Conservation (phyloP, 2,329 filamentous ascomycete genomes). For the Venturia effusa region DNA sequence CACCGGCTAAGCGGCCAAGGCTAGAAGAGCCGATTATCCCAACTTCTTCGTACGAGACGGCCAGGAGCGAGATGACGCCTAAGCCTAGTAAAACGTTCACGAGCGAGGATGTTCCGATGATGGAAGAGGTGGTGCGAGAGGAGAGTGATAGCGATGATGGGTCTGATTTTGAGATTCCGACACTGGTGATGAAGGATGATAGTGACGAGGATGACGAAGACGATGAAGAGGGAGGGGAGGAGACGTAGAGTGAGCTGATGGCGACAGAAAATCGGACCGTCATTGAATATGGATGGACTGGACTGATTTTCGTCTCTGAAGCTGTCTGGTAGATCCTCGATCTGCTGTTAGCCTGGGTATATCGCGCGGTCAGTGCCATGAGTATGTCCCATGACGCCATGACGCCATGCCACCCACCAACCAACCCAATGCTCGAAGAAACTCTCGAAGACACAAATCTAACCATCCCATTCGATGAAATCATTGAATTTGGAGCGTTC, state of each 20-base stretch:
- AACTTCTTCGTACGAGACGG: not conserved
- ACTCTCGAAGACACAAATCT: too few species aligned
- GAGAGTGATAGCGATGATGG: slow-evolving; percentile 11
- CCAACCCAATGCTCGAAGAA: not conserved
- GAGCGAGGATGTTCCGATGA: not conserved
- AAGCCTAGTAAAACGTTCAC: not conserved
- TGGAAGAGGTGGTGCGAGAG: too few species aligned
- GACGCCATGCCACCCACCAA: not conserved
- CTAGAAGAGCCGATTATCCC: not conserved
- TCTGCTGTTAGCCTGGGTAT: not conserved
- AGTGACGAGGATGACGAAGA: slow-evolving; percentile 6
- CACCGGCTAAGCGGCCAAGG: not conserved
- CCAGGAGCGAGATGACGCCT: not conserved
- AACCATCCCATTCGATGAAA: too few species aligned
- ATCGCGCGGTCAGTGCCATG: not conserved
- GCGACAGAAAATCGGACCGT: too few species aligned
- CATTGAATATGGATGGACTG: too few species aligned
- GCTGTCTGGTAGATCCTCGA: not conserved
- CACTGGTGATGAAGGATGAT: slow-evolving; percentile 1
- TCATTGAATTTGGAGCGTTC: too few species aligned
- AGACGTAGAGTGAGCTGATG: not conserved
- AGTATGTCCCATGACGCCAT: not conserved
- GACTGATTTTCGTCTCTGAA: too few species aligned
- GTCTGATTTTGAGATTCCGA: slow-evolving; percentile 11
- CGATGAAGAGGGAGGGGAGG: not conserved